Evolutionary conservation across 148 eudicot species (phyloP).

Genomic region (Pouteria glomerata): DNA sequence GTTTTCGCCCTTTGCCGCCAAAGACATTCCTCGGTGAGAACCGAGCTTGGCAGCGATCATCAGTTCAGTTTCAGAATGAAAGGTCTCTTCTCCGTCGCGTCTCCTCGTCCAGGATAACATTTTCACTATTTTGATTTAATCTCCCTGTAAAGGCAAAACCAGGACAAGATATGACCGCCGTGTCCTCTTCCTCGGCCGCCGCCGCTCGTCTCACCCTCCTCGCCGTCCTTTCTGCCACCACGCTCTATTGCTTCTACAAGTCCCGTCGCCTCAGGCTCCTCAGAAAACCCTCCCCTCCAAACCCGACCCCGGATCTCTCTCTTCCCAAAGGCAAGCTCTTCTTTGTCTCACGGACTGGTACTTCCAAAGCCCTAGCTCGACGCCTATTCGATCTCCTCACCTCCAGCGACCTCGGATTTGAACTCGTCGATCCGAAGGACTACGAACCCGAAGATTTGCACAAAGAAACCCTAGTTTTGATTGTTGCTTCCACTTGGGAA

Average conservation of each 20-base stretch:
- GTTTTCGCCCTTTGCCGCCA: too few relatives aligned
- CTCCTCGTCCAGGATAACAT: not conserved
- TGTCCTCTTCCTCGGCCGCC: constrained; percentile 32
- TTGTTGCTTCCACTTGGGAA: constrained; percentile 84
- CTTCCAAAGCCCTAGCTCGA: constrained; percentile 74
- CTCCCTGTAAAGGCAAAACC: not conserved
- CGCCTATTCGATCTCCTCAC: constrained; percentile 51
- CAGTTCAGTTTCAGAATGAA: too few relatives aligned
- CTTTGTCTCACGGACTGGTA: constrained; percentile 65
- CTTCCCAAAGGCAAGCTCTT: constrained; percentile 53
- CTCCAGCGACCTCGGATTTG: constrained; percentile 38
- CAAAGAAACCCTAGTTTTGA: constrained; percentile 53
- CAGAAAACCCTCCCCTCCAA: constrained; percentile 4
- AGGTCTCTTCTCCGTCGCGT: too few relatives aligned
- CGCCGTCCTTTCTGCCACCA: constrained; percentile 74
- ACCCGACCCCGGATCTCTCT: constrained; percentile 15
- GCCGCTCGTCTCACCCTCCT: constrained; percentile 62
- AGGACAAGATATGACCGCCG: not conserved
- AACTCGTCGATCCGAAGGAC: constrained; percentile 52
- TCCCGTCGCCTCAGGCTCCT: constrained; percentile 51
- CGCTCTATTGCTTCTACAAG: constrained; percentile 74
- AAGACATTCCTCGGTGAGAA: too few relatives aligned
- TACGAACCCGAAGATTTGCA: constrained; percentile 89
- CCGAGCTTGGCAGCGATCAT: too few relatives aligned
- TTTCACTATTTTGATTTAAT: too few relatives aligned